Conservation (phyloP, 1,284 basidiomycete genomes). For the Tylopilus orsonianus region DNA sequence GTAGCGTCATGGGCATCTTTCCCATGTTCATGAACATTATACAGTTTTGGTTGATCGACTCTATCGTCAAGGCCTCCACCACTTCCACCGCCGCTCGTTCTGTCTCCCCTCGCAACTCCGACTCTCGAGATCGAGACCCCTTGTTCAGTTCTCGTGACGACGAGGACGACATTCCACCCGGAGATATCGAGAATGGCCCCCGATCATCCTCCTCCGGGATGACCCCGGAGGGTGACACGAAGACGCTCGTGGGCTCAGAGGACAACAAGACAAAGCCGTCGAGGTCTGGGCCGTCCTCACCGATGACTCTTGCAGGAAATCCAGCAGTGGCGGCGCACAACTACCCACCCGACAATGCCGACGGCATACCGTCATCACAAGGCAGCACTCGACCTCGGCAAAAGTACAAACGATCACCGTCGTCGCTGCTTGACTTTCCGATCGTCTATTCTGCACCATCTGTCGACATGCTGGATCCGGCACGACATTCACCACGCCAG, state of each 20-base stretch:
- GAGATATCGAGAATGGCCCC: conserved; percentile 49
- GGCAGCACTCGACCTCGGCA: conserved; percentile 32
- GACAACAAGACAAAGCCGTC: conserved; percentile 34
- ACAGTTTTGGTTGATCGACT: conserved; percentile 88
- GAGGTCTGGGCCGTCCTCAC: conserved; percentile 31
- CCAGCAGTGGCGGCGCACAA: conserved; percentile 45
- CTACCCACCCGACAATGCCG: conserved; percentile 57
- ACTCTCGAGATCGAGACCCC: conserved; percentile 55
- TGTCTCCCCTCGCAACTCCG: conserved; percentile 36
- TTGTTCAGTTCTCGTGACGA: conserved; percentile 54
- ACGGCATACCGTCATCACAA: conserved; percentile 36
- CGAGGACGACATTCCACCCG: conserved; percentile 45
- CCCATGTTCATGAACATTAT: conserved; percentile 91
- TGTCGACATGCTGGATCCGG: conserved; percentile 32
- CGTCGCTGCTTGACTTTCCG: conserved; percentile 42
- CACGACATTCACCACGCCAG: conserved; percentile 17
- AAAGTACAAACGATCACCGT: conserved; percentile 42
- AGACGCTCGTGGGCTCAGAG: conserved; percentile 31
- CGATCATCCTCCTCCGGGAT: conserved; percentile 36
- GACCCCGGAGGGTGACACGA: conserved; percentile 31
- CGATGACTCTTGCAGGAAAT: conserved; percentile 32
- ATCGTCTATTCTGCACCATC: conserved; percentile 29
- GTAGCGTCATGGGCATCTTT: conserved; percentile 88
- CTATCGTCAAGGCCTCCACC: conserved; percentile 75
- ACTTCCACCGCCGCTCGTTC: conserved; percentile 40